Evolutionary conservation across 1,139 yeast genomes (phyloP).

Genomic region (Saccharomyces pastorianus): DNA sequence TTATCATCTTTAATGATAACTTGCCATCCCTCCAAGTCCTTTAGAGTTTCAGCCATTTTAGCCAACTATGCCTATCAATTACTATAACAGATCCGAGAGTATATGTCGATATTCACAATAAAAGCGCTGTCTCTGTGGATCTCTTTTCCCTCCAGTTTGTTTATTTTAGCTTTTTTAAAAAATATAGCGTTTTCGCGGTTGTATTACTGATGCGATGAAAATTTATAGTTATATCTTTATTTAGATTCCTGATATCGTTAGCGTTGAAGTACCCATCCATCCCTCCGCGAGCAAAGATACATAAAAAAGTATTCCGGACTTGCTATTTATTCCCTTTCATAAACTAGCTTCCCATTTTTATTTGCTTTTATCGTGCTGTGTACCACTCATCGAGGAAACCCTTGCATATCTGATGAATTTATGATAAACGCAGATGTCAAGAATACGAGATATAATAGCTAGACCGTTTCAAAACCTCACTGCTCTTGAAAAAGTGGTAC

Average conservation of each 20-base stretch:
- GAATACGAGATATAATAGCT: background rate
- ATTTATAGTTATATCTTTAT: background rate
- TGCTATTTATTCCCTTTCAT: background rate
- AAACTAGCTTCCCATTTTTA: background rate
- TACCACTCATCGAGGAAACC: background rate
- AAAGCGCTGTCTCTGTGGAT: constrained; percentile 2
- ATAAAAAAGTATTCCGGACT: background rate
- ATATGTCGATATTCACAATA: background rate
- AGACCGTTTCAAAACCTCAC: constrained; percentile 21
- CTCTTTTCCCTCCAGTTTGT: background rate
- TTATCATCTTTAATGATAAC: constrained; percentile 23
- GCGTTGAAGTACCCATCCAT: background rate
- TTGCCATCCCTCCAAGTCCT: constrained; percentile 27
- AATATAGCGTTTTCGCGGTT: background rate
- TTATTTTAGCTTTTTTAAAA: background rate
- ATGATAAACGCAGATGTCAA: constrained; percentile 8
- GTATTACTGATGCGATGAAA: background rate
- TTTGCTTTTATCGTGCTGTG: background rate
- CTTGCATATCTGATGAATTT: constrained; percentile 8
- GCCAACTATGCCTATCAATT: constrained; percentile 5
- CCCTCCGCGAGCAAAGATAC: too few species aligned
- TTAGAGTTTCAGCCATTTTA: constrained; percentile 23
- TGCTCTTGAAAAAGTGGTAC: constrained; percentile 20
- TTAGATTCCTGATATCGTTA: background rate
- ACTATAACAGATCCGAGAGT: background rate